phyloP scores from a whole-genome alignment of 2,329 filamentous ascomycete species.

The Trichoderma sp. region DNA sequence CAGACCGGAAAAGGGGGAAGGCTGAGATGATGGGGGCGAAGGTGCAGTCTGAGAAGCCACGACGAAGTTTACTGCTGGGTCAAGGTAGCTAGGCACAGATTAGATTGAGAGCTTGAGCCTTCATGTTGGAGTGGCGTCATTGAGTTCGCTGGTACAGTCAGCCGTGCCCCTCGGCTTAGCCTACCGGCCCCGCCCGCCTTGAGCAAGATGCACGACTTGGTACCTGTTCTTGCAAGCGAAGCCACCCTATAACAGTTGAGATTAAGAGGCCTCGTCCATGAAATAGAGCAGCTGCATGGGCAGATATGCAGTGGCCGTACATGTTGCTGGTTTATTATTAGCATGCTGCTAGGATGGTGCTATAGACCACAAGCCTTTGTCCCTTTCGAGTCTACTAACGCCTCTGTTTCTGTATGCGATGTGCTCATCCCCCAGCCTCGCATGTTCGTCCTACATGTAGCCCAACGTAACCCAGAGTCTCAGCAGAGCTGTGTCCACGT shows the following conservation, averaged over 20 bases:
- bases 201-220: not conserved
- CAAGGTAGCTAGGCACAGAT: too few species aligned
- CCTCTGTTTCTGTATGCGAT: not conserved
- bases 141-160: slow-evolving; percentile 21
- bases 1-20: not conserved
- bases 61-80: too few species aligned
- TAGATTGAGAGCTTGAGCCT: not conserved
- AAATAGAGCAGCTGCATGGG: too few species aligned
- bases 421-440: too few species aligned
- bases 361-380: too few species aligned
- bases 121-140: slow-evolving; percentile 20
- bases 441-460: not conserved
- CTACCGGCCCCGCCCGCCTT: slow-evolving; percentile 9
- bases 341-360: too few species aligned
- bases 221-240: not conserved
- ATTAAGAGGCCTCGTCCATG: too few species aligned
- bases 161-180: slow-evolving; percentile 21
- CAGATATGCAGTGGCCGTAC: too few species aligned
- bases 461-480: not conserved
- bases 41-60: too few species aligned
- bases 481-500: not conserved
- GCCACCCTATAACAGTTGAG: not conserved
- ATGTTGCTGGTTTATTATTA: too few species aligned
- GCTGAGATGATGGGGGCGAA: not conserved
- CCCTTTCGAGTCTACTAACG: too few species aligned